Percentiles rank a stretch among this genome's conserved stretches.
phyloP scores from a whole-genome alignment of 495 filamentous ascomycete genomes.

The Rostrohypoxylon terebratum region DNA sequence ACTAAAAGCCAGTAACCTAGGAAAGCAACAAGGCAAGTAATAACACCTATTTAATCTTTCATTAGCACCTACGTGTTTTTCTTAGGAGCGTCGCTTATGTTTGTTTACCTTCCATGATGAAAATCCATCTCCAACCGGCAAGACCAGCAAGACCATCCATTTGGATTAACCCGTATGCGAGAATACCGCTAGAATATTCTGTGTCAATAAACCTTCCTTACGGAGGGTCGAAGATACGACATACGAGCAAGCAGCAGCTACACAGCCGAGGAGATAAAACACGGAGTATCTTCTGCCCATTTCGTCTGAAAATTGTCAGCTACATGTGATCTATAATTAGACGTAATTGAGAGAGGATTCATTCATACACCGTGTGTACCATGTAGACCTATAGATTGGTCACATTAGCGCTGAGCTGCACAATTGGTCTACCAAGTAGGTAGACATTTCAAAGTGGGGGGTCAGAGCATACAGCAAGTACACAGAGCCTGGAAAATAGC shows the following conservation, averaged over 20 bases:
- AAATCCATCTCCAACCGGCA: conserved; percentile 70
- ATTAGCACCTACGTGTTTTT: not conserved
- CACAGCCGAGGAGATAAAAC: conserved; percentile 72
- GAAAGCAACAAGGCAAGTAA: conserved; percentile 58
- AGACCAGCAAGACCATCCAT: conserved; percentile 61
- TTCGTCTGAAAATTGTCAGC: conserved; percentile 55
- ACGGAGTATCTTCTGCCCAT: conserved; percentile 68
- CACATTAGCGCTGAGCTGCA: conserved; percentile 1
- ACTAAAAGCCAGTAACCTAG: conserved; percentile 66
- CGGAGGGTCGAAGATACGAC: not conserved
- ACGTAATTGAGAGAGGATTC: no score
- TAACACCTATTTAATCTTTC: conserved; percentile 28
- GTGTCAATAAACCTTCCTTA: conserved; percentile 57
- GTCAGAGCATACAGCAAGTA: conserved; percentile 62
- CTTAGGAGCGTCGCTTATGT: not conserved
- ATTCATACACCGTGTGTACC: conserved; percentile 66
- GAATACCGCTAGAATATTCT: conserved; percentile 67
- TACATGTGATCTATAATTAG: not conserved
- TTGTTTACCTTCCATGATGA: conserved; percentile 65
- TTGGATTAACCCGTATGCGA: conserved; percentile 71
- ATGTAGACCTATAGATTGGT: conserved; percentile 55
- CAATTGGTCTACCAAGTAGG: not conserved
- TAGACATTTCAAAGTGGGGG: not conserved
- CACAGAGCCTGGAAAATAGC: conserved; percentile 70
- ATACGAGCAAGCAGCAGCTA: conserved; percentile 65